Base-by-base conservation (phyloP, 2,329 filamentous ascomycete genomes). In the Phyllosticta citribraziliensis region DNA sequence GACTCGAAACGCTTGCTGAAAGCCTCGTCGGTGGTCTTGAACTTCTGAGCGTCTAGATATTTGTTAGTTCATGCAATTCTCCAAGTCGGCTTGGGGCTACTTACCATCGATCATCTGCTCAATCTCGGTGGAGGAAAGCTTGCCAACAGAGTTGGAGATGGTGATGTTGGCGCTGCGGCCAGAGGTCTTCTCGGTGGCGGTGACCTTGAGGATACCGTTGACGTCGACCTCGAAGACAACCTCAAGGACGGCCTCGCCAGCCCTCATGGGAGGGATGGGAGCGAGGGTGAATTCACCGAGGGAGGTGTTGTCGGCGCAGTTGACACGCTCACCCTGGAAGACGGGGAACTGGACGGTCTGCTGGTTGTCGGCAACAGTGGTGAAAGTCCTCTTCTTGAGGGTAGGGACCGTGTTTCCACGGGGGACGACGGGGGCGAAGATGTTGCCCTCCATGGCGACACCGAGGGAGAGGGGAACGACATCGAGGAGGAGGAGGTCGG, bases 1-100 rank as follows among this genome's bases (percentile, higher is more conserved):
- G 94, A 89, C 86, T 99, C 94, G 78, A 97, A 97, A 77, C 89
- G 89, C 90, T 97, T 97, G 87, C 88, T 95, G 86, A 97, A 99
- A 66, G 91, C 93, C 79, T 97, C 93, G 70, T 99, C 94, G 79
- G 85, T 92, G 79, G 81, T 84, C 90, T 99, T 99, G 89, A 97
- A 99, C 81, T 96, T 95, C 82, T 93, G 91, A 72, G 94, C 94
- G 70, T 99, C 87, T 83, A 66, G n/a, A 24, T 11, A 25, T 2
- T 22, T 58, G 55, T 67, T 61, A 65, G 65, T 22, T 12, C 10
- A 6, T 8, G 2, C 17, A 17, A 50, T 19, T 17, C 11, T 30
- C 19, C 8, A 50, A 47, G 30, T 40, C 24, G 1, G 33, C 56
- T 2, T 33, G 11, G 5, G 12, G 20, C 22, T 53, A 5, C 80